A percentile compares a stretch with the other conserved stretches of the same genome.
These are phyloP conservation scores for Sporothrix pseudoabietina DNA, from an alignment of 2,329 filamentous ascomycete species.

Conservation along the genomic window DNA sequence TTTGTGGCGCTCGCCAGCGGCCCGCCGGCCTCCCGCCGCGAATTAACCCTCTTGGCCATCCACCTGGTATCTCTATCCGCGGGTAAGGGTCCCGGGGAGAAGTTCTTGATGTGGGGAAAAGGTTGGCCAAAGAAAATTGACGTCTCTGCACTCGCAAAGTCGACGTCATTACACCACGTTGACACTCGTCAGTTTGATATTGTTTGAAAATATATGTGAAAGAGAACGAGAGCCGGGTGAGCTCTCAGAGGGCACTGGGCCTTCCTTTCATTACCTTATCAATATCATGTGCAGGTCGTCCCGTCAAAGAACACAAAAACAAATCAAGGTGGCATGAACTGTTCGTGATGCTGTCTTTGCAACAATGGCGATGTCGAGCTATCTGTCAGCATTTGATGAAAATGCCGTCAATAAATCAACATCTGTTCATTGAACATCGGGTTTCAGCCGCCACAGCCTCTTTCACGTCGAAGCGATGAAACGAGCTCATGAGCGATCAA, in stretches of 20 bases:
- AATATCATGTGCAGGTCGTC: background rate
- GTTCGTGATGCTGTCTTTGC: background rate
- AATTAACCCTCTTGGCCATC: constrained; percentile 16
- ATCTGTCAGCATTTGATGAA: background rate
- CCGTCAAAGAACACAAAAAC: background rate
- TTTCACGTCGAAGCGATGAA: constrained; percentile 4
- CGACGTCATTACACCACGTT: background rate
- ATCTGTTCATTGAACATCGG: background rate
- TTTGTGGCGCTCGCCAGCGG: background rate
- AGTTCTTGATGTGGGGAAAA: background rate
- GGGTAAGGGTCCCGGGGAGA: constrained; percentile 13
- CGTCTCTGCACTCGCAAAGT: background rate
- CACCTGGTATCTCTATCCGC: background rate
- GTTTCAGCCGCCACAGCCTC: background rate
- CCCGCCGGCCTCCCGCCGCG: background rate
- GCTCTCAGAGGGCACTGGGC: background rate
- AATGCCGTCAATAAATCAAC: background rate
- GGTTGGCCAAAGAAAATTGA: background rate
- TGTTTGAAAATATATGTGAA: background rate
- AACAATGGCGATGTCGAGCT: background rate
- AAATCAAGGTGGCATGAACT: background rate
- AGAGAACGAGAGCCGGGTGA: background rate
- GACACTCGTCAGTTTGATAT: background rate
- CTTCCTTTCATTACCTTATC: background rate
- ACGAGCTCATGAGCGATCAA: constrained; percentile 12